Evolutionary conservation across 768 basidiomycete species (phyloP), one percentile per base, ranked within the genome.

Genomic region (Rhodotorula kratochvilovae): DNA sequence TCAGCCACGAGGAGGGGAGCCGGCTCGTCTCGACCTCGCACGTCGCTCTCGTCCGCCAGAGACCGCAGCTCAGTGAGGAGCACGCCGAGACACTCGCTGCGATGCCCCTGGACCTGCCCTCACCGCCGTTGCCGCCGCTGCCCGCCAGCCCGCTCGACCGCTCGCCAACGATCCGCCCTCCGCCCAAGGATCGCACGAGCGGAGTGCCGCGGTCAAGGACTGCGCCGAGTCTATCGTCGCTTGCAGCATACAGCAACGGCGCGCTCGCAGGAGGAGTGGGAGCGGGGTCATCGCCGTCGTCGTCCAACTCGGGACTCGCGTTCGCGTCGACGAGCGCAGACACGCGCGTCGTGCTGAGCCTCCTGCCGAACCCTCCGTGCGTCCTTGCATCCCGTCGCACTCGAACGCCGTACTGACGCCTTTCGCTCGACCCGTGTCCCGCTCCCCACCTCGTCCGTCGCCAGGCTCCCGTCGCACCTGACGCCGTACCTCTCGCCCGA

Each of bases 391-490:
- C n/a, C 17, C 35, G 23, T 7, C 1, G 17, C 31, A 8, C 17
- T 46, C 6, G 39, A 6, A 13, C 43, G 19, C 4, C 23, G 46
- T 4, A 25, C 7, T 7, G 21, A 19, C 48, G 25, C 48, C 25
- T 23, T 23, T 21, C 23, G 45, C 12, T 46, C 45, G 10, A 21
- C 10, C 45, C 48, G 23, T 50, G 23, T 27, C 48, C 7, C 48
- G 25, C 11, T 25, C 33, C 33, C 61, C 33, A 61, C 61, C 46
- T 16, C 31, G 39, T 53, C 6, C 39, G 19, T 13, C 19, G 29
- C 43, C 66, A 72, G 71, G 0, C 67, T 69, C 1, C 73, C 73
- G 11, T 39, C 53, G 11, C 63, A 75, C 53, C 73, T 75, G 56
- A 48, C 57, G 16, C 73, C 70, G 5, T 75, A 53, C 67, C 67